Evolutionary conservation across 73 alveolate genomes (phyloP).

Genomic region (Paramecium pentaurelia): DNA sequence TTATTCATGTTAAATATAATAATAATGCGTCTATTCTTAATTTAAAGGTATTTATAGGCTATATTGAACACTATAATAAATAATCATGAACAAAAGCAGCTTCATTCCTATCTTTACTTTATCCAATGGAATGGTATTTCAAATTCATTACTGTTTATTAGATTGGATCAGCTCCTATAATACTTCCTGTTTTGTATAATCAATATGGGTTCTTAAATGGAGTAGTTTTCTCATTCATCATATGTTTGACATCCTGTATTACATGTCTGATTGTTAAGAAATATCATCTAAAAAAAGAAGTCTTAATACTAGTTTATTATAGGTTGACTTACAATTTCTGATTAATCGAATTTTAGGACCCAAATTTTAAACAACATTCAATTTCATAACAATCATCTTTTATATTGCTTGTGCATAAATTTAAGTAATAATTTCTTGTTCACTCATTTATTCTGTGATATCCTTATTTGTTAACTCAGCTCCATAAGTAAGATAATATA

Average conservation of each 20-base stretch:
- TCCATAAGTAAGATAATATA: neutral
- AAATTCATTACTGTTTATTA: neutral
- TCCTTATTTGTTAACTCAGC: neutral
- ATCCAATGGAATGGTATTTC: conserved; percentile 30
- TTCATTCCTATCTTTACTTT: neutral
- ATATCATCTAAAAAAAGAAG: neutral
- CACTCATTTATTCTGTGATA: neutral
- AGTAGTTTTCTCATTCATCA: neutral
- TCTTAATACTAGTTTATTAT: neutral
- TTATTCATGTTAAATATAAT: neutral
- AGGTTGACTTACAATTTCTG: neutral
- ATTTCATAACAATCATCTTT: neutral
- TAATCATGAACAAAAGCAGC: neutral
- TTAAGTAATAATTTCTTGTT: neutral
- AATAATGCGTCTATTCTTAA: neutral
- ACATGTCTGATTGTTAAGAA: neutral
- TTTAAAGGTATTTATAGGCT: neutral
- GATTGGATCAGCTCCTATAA: conserved; percentile 42
- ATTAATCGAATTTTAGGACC: neutral
- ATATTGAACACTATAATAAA: neutral
- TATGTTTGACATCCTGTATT: neutral
- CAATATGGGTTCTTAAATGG: neutral
- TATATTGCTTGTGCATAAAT: conserved; percentile 17
- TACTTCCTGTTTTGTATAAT: neutral
- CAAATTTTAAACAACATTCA: neutral